A percentile compares a stretch with the other conserved stretches of the same genome.
Conservation (phyloP, 208 protist genomes). For the Novymonas esmeraldas region DNA sequence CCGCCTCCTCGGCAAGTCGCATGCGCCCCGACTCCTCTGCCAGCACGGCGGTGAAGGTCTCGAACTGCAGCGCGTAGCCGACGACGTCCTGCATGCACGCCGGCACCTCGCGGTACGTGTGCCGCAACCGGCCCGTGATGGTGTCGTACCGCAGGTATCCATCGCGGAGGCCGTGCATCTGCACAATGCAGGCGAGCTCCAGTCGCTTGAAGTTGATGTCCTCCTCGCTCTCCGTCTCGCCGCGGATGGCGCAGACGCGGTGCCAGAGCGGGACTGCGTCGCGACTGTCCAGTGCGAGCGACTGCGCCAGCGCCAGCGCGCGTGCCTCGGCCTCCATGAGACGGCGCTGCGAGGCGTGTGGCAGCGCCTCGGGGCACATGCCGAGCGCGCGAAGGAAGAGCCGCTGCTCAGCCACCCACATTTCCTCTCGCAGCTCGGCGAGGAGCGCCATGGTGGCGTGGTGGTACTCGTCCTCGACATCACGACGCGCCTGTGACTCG, state of each 20-base stretch:
- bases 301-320: conserved; percentile 4
- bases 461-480: conserved; percentile 46
- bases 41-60: conserved; percentile 44
- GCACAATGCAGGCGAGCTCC: conserved; percentile 41
- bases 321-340: conserved; percentile 10
- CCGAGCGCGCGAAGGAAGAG: conserved; percentile 44
- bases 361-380: conserved; percentile 31
- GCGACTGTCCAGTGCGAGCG: conserved; percentile 36
- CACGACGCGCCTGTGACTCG: conserved; percentile 44
- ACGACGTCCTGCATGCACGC: conserved; percentile 45
- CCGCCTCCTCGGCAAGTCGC: conserved; percentile 45
- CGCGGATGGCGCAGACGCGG: conserved; percentile 57
- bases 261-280: conserved; percentile 66
- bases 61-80: conserved; percentile 48
- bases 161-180: conserved; percentile 48
- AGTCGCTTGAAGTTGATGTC: conserved; percentile 57
- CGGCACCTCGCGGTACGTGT: conserved; percentile 16
- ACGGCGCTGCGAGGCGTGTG: conserved; percentile 20
- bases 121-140: conserved; percentile 19
- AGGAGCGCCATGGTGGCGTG: conserved; percentile 28
- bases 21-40: conserved; percentile 73
- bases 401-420: conserved; percentile 45
- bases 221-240: conserved; percentile 75
- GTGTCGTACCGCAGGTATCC: conserved; percentile 38
- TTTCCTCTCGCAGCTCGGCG: conserved; percentile 28